Evolutionary conservation across 805 yeast species (phyloP), one percentile per base, ranked within the genome.

Genomic region (Geotrichum ghanense): DNA sequence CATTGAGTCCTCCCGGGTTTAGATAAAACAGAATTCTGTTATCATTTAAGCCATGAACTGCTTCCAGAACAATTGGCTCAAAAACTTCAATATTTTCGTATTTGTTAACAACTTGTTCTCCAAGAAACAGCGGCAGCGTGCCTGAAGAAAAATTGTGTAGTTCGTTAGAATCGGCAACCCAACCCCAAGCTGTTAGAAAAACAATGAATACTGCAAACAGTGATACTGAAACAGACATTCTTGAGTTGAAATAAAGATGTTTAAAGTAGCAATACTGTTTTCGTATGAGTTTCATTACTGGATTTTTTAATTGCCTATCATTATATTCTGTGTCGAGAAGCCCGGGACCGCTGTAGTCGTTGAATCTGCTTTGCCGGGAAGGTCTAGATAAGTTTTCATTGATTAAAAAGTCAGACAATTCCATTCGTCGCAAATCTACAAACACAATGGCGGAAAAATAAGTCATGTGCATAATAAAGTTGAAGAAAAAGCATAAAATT

Each of bases 341-440:
- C 10, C 10, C 10, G 10, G 27, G 27, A 12, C 27, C 12, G 27
- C 10, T 24, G 10, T 7, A 12, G 27, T 7, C 27, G 27, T 12
- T 24, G 27, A 24, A 24, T 7, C 12, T 24, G 27, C 10, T 7
- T 7, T 7, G 7, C 7, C 27, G 7, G 27, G 27, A 12, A 7
- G 27, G 27, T 12, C 27, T 24, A 12, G 27, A 7, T 12, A 12
- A 12, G 27, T 7, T 12, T 9, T 25, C 31, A 25, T 25, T 25
- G 9, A 9, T 9, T 9, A 75, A 57, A 12, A 79, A 58, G 50
- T 79, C 86, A 12, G 73, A 73, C 16, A 81, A 67, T 53, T 81
- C 89, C 24, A 74, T 59, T 47, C 86, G 69, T 42, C 79, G 72
- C 27, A 79, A 63, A 63, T 86, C 95, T 34, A 85, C 74, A 16